phyloP scores from a whole-genome alignment of 2,329 filamentous ascomycete genomes.

The Zymoseptoria pseudotritici region DNA sequence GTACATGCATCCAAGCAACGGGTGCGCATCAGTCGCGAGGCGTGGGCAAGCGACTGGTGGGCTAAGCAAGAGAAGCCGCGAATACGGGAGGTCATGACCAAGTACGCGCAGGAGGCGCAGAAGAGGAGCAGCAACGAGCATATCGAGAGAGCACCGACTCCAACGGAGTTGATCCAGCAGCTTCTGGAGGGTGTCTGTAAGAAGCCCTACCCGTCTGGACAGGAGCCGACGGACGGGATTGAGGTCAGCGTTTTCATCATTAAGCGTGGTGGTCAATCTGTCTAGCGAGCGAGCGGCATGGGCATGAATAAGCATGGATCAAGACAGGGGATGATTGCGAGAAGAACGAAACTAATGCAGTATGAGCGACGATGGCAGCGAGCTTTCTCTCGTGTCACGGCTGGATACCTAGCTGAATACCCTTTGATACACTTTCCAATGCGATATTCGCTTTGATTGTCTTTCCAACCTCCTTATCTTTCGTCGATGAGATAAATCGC shows the following conservation, averaged over 20 bases:
- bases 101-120: constrained; percentile 38
- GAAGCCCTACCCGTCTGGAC: constrained; percentile 40
- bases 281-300: constrained; percentile 13
- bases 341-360: not conserved
- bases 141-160: constrained; percentile 30
- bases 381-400: not conserved
- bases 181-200: constrained; percentile 52
- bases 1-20: constrained; percentile 46
- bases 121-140: constrained; percentile 31
- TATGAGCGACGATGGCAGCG: not conserved
- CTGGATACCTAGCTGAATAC: not conserved
- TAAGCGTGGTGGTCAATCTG: constrained; percentile 20
- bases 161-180: constrained; percentile 51
- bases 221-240: constrained; percentile 38
- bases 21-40: constrained; percentile 43
- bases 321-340: not conserved
- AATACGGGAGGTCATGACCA: constrained; percentile 45
- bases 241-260: constrained; percentile 45
- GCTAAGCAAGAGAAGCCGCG: constrained; percentile 56
- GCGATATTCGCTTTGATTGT: not conserved
- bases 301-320: not conserved
- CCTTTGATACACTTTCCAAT: not conserved
- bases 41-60: constrained; percentile 57
- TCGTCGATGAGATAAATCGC: not conserved
- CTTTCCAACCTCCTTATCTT: not conserved